Evolutionary conservation across 2,329 filamentous ascomycete genomes (phyloP), one percentile per base, ranked within the genome.

Genomic region (Dactylonectria estremocensis): DNA sequence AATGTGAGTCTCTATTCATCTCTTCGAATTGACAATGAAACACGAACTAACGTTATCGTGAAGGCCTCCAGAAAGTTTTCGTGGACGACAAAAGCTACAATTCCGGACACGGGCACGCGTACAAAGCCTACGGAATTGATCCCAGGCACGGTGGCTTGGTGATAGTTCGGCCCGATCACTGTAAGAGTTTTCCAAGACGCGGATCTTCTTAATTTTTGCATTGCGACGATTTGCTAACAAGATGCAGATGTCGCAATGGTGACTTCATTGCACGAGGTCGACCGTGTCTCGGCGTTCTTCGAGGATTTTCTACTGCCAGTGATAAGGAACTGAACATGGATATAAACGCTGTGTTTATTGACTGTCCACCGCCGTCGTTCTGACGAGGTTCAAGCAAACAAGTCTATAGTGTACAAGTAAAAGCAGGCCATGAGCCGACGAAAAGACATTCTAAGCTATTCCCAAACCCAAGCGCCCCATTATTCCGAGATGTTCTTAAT

Each of bases 131-230:
- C 5, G 73, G 73, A 2, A 54, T 75, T 5, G n/a, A 66, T 8
- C 11, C 33, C 1, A 35, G 31, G 2, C 37, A 18, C 5, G 73
- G 73, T 1, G 69, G 58, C 1, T 57, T 74, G 9, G 14, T 69
- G 0, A 37, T 75, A 10, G 54, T 75, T 28, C 50, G 73, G 2
- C 73, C 73, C 0, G 73, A 75, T 11, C 28, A 69, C 13, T 74
- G 73, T 75, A 40, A 66, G 72, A 60, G 24, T 6, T 14, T 4
- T 11, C 18, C 7, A 11, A 14, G 28, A 52, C 49, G 10, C 8
- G 5, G 14, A 14, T 33, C 9, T 6, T 7, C n/a, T 50, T 16
- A 10, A 2, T 24, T 7, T 35, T n/a, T 2, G 10, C 6, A 18
- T 4, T 13, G 6, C 5, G 10, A 14, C 22, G 3, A 18, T 9